phyloP scores from a whole-genome alignment of 2,329 filamentous ascomycete genomes.

The Graphilbum sp. region DNA sequence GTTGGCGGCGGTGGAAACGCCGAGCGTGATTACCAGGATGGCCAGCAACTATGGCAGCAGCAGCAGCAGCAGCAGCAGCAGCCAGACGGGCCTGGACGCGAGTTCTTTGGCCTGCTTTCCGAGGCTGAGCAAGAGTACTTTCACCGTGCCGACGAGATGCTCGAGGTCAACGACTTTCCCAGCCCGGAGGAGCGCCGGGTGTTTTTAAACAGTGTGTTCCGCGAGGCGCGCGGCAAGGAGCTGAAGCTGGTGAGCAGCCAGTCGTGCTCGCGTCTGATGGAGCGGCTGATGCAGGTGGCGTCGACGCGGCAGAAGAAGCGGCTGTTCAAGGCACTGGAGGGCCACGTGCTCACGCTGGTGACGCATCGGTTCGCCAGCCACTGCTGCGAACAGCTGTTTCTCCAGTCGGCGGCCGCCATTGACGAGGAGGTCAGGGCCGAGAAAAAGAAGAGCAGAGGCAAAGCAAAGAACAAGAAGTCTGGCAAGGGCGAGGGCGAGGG shows the following conservation, averaged over 20 bases:
- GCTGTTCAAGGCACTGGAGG: conserved; percentile 70
- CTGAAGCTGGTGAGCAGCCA: conserved; percentile 93
- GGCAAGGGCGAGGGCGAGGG: conserved; percentile 11
- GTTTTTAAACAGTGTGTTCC: conserved; percentile 69
- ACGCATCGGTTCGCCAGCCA: conserved; percentile 95
- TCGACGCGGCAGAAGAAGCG: conserved; percentile 66
- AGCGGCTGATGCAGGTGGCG: conserved; percentile 73
- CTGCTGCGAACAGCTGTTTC: conserved; percentile 87
- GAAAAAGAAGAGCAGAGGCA: conserved; percentile 25
- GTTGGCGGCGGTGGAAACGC: neutral
- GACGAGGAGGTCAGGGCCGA: conserved; percentile 22
- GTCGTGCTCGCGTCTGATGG: conserved; percentile 84
- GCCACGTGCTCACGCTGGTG: conserved; percentile 76
- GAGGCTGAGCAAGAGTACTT: conserved; percentile 95
- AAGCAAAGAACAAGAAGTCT: conserved; percentile 24
- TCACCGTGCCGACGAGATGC: conserved; percentile 70
- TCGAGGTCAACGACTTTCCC: conserved; percentile 78
- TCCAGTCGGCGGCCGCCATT: conserved; percentile 44
- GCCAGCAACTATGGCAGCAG: too few relatives aligned
- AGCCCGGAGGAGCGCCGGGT: conserved; percentile 51
- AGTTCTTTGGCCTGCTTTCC: conserved; percentile 87
- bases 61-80: too few relatives aligned
- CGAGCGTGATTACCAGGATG: too few relatives aligned
- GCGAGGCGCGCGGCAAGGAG: conserved; percentile 80
- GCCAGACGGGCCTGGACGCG: too few relatives aligned